These are phyloP conservation scores for Phalaenopsis hybrid DNA, from an alignment of 116 monocot genomes.

Conservation along the genomic window DNA sequence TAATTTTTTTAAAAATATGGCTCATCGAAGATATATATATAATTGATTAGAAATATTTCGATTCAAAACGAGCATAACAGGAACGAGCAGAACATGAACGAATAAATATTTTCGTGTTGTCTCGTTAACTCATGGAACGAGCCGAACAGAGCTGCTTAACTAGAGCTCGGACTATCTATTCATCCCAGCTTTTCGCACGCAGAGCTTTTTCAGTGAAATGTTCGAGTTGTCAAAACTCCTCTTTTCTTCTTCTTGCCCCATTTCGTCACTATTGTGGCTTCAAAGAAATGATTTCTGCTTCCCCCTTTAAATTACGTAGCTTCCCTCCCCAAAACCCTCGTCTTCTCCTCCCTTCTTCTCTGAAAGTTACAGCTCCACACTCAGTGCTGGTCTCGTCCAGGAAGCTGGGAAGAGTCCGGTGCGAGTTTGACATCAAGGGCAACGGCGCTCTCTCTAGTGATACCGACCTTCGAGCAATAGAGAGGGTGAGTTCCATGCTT, in stretches of 20 bases:
- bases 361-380: slow-evolving; percentile 1
- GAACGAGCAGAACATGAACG: no score
- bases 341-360: slow-evolving; percentile 1
- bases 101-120: no score
- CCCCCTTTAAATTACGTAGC: slow-evolving; percentile 15
- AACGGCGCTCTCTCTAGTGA: slow-evolving; percentile 68
- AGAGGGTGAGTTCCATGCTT: slow-evolving; percentile 39
- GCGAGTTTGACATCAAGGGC: slow-evolving; percentile 61
- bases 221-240: not conserved
- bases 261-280: not conserved
- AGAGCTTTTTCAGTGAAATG: not conserved
- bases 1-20: no score
- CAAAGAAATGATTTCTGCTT: slow-evolving; percentile 15
- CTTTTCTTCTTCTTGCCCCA: no score
- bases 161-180: no score
- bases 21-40: no score
- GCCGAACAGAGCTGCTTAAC: no score
- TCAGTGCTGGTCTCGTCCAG: not conserved
- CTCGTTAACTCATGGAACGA: no score
- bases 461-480: slow-evolving; percentile 44
- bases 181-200: not conserved
- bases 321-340: slow-evolving; percentile 9
- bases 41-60: no score
- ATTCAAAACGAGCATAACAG: no score
- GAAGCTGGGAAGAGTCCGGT: slow-evolving; percentile 18